Base-by-base conservation (phyloP, 2,329 filamentous ascomycete species). In the Alternaria hordeiaustralica region DNA sequence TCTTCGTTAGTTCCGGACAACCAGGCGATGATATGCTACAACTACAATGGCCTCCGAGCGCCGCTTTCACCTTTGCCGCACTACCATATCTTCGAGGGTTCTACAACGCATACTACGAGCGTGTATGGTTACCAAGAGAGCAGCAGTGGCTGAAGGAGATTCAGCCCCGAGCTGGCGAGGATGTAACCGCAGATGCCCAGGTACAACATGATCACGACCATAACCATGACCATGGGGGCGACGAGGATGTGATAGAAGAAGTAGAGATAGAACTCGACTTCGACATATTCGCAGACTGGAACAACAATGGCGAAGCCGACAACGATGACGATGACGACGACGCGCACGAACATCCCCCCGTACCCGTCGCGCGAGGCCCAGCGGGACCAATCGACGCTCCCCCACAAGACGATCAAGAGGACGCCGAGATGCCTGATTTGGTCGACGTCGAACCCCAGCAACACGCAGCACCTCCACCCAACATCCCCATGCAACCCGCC, bases 41-140 rank as follows among this genome's bases (percentile, higher is more conserved):
- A 64, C 78, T 88, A n/a, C 79, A 87, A 47, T 90, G 88, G 88
- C 89, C 90, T 4, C 90, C 90, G 1, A 88, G 86, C 50, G 87
- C 90, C 13, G 86, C 87, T 25, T 86, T 91, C 68, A 87, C 88
- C 3, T 87, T 92, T 67, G 88, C 89, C 3, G 83, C 88, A 5
- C 78, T 93, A 5, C 90, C 90, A 0, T 91, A 91, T 67, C 72
- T 91, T 3, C 87, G 89, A 56, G 85, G 85, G 30, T 82, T 86
- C 21, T 93, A 93, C 78, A 88, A 88, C 60, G 81, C 84, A 28
- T 82, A 89, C 55, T 92, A 91, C 72, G 84, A 88, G 46, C 83
- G 82, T 47, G 73, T 88, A 3, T 89, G 89, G 80, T 83, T 84
- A 15, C 83, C 85, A 20, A 79, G 85, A 56, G 88, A 90, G 72